Conservation (phyloP, 140 eudicot genomes). For the Stevia rebaudiana region DNA sequence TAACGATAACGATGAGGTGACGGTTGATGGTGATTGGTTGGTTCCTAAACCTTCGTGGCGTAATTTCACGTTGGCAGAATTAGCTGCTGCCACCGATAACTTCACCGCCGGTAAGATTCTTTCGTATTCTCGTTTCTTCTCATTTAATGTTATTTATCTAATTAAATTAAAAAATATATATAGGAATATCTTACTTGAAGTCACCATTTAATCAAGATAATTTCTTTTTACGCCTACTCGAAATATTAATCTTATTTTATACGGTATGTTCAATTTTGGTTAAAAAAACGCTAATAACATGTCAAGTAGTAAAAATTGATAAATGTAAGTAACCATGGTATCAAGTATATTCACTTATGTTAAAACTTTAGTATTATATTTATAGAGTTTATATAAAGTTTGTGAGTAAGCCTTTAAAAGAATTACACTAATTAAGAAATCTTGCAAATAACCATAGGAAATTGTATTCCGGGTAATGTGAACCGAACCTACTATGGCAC, state of each 20-base stretch:
- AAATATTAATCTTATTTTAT: no score
- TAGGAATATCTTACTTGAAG: conserved; percentile 5
- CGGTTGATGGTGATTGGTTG: conserved; percentile 33
- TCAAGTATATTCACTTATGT: no score
- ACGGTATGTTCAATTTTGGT: no score
- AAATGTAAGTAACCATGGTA: no score
- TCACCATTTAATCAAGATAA: background rate
- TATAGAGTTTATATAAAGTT: no score
- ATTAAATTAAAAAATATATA: background rate
- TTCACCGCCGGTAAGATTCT: conserved; percentile 55
- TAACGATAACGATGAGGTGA: conserved; percentile 30
- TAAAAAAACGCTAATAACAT: no score
- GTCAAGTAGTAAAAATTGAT: no score
- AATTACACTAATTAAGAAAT: background rate
- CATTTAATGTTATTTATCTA: background rate
- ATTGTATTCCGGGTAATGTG: conserved; percentile 3
- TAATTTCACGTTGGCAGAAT: conserved; percentile 60
- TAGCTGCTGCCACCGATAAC: conserved; percentile 61
- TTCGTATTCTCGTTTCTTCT: conserved; percentile 4
- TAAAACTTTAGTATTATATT: no score
- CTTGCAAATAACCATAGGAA: background rate
- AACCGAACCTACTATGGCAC: conserved; percentile 16
- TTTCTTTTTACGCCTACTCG: background rate
- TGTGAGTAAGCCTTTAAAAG: no score
- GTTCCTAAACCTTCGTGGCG: conserved; percentile 87